Evolutionary conservation across 306 rosid species (phyloP).

Genomic region (Pyrus bretschneideri): DNA sequence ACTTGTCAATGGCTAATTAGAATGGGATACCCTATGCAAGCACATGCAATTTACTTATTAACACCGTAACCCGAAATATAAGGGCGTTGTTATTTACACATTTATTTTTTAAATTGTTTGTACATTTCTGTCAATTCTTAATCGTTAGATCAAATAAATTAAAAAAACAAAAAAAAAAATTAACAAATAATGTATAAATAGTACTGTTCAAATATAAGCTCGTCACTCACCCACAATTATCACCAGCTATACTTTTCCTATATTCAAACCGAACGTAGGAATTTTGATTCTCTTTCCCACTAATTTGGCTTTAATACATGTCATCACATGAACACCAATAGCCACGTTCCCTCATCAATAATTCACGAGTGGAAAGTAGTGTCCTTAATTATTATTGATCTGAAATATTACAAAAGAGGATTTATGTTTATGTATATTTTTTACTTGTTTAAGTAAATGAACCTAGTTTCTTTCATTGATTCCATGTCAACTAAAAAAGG

Average conservation of each 20-base stretch:
- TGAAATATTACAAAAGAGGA: neutral
- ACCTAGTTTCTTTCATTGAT: neutral
- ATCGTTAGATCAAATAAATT: no score
- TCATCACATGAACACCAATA: neutral
- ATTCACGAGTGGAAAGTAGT: neutral
- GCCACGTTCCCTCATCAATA: neutral
- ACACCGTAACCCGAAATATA: no score
- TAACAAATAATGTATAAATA: no score
- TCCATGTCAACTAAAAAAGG: neutral
- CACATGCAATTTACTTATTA: neutral
- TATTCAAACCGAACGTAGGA: neutral
- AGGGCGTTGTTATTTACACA: no score
- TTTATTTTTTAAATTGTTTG: rapidly evolving
- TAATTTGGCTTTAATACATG: neutral
- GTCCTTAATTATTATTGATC: neutral
- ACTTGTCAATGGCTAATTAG: neutral
- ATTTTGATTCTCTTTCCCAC: neutral
- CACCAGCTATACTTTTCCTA: neutral
- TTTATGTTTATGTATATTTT: neutral
- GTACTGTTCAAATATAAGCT: rapidly evolving
- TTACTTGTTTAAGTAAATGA: neutral
- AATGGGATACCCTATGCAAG: neutral
- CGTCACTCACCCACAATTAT: neutral
- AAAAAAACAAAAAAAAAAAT: no score
- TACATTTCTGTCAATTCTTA: rapidly evolving